Conservation (phyloP, 164 flowering plant genomes). For the Vitis vinifera region DNA sequence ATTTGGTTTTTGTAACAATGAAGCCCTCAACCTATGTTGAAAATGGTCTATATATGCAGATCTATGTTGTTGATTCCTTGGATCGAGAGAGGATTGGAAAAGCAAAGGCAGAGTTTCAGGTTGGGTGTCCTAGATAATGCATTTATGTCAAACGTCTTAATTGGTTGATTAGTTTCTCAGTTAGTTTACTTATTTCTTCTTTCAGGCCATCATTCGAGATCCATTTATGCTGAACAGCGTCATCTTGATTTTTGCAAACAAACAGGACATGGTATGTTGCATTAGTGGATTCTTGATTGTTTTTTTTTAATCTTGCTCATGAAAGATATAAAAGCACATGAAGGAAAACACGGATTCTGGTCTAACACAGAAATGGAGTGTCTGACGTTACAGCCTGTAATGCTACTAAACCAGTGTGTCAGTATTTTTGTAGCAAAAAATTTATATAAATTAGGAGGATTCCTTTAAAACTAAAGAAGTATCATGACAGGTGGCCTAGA, state of each 20-base stretch:
- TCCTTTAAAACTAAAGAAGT: too few relatives aligned
- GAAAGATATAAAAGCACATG: too few relatives aligned
- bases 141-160: not conserved
- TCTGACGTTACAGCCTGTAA: too few relatives aligned
- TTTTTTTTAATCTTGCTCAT: not conserved
- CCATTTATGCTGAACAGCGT: slow-evolving; percentile 96
- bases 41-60: slow-evolving; percentile 42
- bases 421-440: too few relatives aligned
- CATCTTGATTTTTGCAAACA: slow-evolving; percentile 96
- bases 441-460: too few relatives aligned
- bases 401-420: too few relatives aligned
- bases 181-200: slow-evolving; percentile 8
- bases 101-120: slow-evolving; percentile 97
- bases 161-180: slow-evolving; percentile 5
- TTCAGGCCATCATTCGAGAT: slow-evolving; percentile 88
- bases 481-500: too few relatives aligned
- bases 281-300: not conserved
- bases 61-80: slow-evolving; percentile 98
- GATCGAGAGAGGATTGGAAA: slow-evolving; percentile 93
- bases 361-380: too few relatives aligned
- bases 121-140: slow-evolving; percentile 14
- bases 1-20: not conserved
- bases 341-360: too few relatives aligned
- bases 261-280: slow-evolving; percentile 91
- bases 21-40: not conserved